Evolutionary conservation across 2,329 filamentous ascomycete species (phyloP), one percentile per base, ranked within the genome.

Genomic region (Xylaria arbuscula): DNA sequence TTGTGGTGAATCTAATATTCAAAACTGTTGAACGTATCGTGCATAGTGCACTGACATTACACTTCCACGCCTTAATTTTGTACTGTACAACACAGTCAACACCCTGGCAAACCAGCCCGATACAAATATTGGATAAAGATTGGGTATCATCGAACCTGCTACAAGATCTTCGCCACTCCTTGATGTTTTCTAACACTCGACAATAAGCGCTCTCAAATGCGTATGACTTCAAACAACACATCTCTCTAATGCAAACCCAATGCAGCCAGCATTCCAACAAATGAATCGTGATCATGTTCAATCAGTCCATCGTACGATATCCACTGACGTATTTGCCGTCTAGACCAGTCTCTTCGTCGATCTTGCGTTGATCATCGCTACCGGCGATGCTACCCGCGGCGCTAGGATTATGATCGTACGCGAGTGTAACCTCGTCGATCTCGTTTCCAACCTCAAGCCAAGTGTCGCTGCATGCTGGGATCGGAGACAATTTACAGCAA

Each of bases 401-500:
- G 54, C 66, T 64, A n/a, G 9, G 40, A 13, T 76, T 73, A 40
- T 74, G 69, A 42, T 83, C 79, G 62, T 88, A 87, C 1, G 83
- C 83, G 9, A 87, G 77, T 8, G 79, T 79, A 17, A 87, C 70
- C 58, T 89, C 86, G 2, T 87, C 84, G 61, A 90, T 84, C 72
- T 89, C 71, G 28, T 78, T 76, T 28, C 76, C 76, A 19, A 78
- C 74, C 60, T 79, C 76, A 62, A 76, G 74, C 94, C 94, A 97
- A 8, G 78, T 83, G 11, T 90, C 86, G 76, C 92, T 94, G 4
- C 87, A 90, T 0, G 91, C 93, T 0, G 92, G 91, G 0, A 97
- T 81, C 0, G 93, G 93, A 70, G 81, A 92, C 32, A 94, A 40
- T 66, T 82, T 87, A 78, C 90, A 94, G 1, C 97, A 83, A 0